Conservation (phyloP, 805 yeast species). For the Danielozyma ontarioensis region DNA sequence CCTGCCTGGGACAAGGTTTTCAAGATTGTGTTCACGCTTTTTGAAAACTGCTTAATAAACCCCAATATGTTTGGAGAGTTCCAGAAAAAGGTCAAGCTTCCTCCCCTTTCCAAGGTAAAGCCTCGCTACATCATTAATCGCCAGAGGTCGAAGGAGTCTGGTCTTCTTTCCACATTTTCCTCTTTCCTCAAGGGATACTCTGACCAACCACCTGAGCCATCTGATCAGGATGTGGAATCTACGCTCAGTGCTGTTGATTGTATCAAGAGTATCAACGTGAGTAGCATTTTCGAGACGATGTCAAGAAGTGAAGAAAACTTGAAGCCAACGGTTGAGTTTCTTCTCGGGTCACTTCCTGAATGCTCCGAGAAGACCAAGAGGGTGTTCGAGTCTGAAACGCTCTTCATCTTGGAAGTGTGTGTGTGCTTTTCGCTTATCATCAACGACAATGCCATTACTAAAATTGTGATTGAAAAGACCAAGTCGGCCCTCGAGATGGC, state of each 20-base stretch:
- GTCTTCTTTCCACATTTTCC: conserved; percentile 81
- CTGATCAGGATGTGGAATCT: conserved; percentile 86
- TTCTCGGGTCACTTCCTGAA: conserved; percentile 24
- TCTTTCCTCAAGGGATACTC: conserved; percentile 83
- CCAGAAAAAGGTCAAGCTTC: conserved; percentile 51
- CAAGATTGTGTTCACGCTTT: conserved; percentile 56
- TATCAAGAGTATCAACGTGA: conserved; percentile 61
- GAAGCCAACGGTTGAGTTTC: conserved; percentile 24
- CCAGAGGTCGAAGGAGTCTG: conserved; percentile 60
- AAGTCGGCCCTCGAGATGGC: background rate
- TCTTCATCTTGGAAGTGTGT: conserved; percentile 44
- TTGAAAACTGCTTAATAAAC: conserved; percentile 65
- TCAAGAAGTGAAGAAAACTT: conserved; percentile 34
- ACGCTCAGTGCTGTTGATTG: conserved; percentile 83
- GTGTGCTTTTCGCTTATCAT: conserved; percentile 31
- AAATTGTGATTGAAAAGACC: background rate
- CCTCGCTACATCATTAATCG: conserved; percentile 65
- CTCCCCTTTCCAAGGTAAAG: conserved; percentile 52
- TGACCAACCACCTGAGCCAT: conserved; percentile 87
- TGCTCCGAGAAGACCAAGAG: conserved; percentile 25
- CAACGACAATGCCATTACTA: conserved; percentile 14
- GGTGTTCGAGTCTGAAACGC: conserved; percentile 40
- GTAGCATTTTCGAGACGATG: conserved; percentile 49
- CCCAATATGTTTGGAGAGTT: conserved; percentile 60
- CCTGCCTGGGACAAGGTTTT: conserved; percentile 59